Conservation (phyloP, 768 basidiomycete species). For the Leucosporidium yakuticum region DNA sequence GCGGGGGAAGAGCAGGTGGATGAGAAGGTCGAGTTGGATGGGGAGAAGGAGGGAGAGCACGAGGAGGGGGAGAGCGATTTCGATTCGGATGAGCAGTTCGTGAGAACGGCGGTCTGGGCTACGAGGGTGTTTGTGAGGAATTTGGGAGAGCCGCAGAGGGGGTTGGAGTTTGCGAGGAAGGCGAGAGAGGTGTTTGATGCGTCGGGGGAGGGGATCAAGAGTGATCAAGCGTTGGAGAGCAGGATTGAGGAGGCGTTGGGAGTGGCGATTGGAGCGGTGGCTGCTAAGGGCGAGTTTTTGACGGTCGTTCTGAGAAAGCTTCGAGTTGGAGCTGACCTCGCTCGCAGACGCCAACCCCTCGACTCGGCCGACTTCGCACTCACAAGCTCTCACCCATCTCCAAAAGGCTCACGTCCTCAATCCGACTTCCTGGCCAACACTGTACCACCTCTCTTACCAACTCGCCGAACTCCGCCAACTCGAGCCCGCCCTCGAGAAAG, state of each 20-base stretch:
- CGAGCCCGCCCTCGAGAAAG: constrained; percentile 60
- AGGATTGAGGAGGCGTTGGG: constrained; percentile 50
- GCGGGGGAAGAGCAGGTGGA: constrained; percentile 11
- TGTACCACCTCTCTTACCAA: constrained; percentile 76
- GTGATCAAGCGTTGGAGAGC: constrained; percentile 34
- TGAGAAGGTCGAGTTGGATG: not conserved
- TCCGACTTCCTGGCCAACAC: constrained; percentile 45
- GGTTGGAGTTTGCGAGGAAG: constrained; percentile 56
- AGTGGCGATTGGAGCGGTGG: constrained; percentile 64
- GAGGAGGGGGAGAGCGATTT: constrained; percentile 43
- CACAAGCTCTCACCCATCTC: constrained; percentile 53
- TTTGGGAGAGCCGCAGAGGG: constrained; percentile 55
- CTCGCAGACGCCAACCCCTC: constrained; percentile 59
- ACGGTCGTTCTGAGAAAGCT: not conserved
- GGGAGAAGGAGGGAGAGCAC: constrained; percentile 11
- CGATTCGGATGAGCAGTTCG: constrained; percentile 67
- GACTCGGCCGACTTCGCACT: constrained; percentile 57
- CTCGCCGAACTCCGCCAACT: constrained; percentile 64
- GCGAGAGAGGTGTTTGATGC: constrained; percentile 23
- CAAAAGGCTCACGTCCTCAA: constrained; percentile 39
- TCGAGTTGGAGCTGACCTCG: not conserved
- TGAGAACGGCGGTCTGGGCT: constrained; percentile 70
- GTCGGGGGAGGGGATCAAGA: constrained; percentile 6
- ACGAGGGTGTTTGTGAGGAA: constrained; percentile 65
- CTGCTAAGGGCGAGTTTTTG: constrained; percentile 56